Percentiles rank a stretch among this genome's conserved stretches.
These are phyloP conservation scores for Ogataea pilisensis DNA, from an alignment of 805 yeast species.

Conservation along the genomic window DNA sequence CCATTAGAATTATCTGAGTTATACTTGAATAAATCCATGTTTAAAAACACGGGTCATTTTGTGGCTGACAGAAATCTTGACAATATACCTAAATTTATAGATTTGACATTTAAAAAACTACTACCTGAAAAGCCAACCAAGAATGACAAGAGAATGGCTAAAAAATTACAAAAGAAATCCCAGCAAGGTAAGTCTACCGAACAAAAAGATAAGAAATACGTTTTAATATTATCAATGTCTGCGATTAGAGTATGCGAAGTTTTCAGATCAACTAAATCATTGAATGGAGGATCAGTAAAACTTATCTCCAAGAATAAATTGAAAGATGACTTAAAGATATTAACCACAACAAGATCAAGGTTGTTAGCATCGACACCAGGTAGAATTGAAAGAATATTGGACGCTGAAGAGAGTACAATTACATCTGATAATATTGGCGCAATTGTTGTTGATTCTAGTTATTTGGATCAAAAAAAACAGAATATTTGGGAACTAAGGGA, in stretches of 20 bases:
- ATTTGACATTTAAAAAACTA: slow-evolving; percentile 43
- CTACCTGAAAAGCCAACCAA: slow-evolving; percentile 34
- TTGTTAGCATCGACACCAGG: slow-evolving; percentile 64
- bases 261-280: slow-evolving; percentile 53
- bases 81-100: slow-evolving; percentile 52
- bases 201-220: slow-evolving; percentile 34
- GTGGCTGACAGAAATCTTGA: slow-evolving; percentile 49
- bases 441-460: slow-evolving; percentile 57
- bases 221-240: slow-evolving; percentile 62
- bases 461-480: slow-evolving; percentile 57
- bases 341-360: slow-evolving; percentile 42
- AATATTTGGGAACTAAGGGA: slow-evolving; percentile 57
- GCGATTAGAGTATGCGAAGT: slow-evolving; percentile 87
- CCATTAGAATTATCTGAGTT: slow-evolving; percentile 70
- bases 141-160: slow-evolving; percentile 26
- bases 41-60: slow-evolving; percentile 61
- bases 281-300: slow-evolving; percentile 52
- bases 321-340: slow-evolving; percentile 51
- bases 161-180: slow-evolving; percentile 22
- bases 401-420: slow-evolving; percentile 40
- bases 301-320: slow-evolving; percentile 72
- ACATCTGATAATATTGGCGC: slow-evolving; percentile 42
- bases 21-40: slow-evolving; percentile 48
- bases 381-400: slow-evolving; percentile 45
- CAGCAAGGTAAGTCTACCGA: slow-evolving; percentile 10